These are phyloP conservation scores for Carallia pectinifolia DNA, from an alignment of 345 rosid genomes.

Conservation along the genomic window DNA sequence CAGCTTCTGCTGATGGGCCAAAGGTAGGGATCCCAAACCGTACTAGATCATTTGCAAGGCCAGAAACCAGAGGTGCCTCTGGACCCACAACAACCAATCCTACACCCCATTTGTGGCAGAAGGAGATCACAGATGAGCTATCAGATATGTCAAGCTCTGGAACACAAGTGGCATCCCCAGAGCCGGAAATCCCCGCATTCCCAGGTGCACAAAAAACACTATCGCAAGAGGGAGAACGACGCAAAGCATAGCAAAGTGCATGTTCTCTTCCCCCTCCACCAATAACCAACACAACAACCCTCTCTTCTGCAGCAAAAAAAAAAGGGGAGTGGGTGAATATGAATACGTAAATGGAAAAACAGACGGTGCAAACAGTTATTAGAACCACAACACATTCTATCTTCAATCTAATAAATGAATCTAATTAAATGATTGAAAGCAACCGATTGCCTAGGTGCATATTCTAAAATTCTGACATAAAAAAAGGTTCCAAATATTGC, in stretches of 20 bases:
- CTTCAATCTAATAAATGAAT: background rate
- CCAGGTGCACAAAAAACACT: constrained; percentile 91
- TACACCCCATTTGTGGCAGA: constrained; percentile 57
- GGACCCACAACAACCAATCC: constrained; percentile 92
- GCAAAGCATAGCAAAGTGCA: constrained; percentile 81
- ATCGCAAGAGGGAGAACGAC: constrained; percentile 68
- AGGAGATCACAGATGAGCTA: constrained; percentile 62
- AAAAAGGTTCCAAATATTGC: too few species aligned
- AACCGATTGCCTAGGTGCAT: too few species aligned
- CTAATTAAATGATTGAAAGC: background rate
- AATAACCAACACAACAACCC: constrained; percentile 73
- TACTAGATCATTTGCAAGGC: constrained; percentile 72
- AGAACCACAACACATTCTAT: background rate
- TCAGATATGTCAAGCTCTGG: constrained; percentile 65
- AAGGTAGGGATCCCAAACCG: constrained; percentile 72
- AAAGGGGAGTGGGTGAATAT: background rate
- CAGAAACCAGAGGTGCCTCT: constrained; percentile 91
- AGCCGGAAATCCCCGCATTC: constrained; percentile 75
- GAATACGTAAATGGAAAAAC: background rate
- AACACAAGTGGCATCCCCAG: constrained; percentile 80
- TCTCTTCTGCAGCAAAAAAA: constrained; percentile 43
- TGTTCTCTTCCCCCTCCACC: constrained; percentile 99
- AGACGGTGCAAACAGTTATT: background rate
- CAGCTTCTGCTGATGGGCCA: constrained; percentile 96
- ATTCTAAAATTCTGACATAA: too few species aligned